Percentiles rank a stretch among this genome's conserved stretches.
Evolutionary conservation across 306 rosid species (phyloP).

Genomic region (Psophocarpus tetragonolobus): DNA sequence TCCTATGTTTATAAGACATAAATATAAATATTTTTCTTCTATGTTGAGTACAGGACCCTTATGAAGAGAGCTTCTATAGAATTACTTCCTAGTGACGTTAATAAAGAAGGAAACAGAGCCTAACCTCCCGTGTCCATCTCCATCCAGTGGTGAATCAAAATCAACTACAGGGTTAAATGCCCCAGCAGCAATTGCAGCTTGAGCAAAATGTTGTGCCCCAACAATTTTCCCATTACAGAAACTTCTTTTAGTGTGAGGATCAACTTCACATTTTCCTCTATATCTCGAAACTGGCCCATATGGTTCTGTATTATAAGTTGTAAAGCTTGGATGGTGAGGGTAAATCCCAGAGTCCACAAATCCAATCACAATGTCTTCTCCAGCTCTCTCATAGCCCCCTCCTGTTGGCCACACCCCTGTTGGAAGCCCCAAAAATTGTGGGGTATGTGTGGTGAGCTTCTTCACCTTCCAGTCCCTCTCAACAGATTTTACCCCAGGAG

Average conservation of each 20-base stretch:
- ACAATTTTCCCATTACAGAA: slow-evolving; percentile 97
- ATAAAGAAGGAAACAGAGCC: slow-evolving; percentile 29
- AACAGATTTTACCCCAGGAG: slow-evolving; percentile 90
- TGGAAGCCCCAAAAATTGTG: slow-evolving; percentile 97
- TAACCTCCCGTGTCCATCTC: slow-evolving; percentile 99
- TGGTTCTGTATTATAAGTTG: slow-evolving; percentile 66
- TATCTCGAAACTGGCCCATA: slow-evolving; percentile 84
- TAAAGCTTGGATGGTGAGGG: slow-evolving; percentile 93
- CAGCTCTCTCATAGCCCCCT: slow-evolving; percentile 94
- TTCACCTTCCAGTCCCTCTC: slow-evolving; percentile 94
- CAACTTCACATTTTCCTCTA: slow-evolving; percentile 94
- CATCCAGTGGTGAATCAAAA: slow-evolving; percentile 94
- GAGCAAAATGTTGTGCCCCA: slow-evolving; percentile 99
- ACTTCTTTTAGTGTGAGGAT: slow-evolving; percentile 74
- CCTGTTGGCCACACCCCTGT: slow-evolving; percentile 99
- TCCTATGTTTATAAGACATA: not conserved
- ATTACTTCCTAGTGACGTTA: slow-evolving; percentile 6
- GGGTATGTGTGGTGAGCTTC: slow-evolving; percentile 94
- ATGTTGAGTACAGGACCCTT: not conserved
- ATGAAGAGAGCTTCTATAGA: not conserved
- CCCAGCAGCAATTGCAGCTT: slow-evolving; percentile 98
- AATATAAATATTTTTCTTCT: not conserved
- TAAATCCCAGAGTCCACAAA: slow-evolving; percentile 96
- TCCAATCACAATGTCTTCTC: slow-evolving; percentile 94
- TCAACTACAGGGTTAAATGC: slow-evolving; percentile 82